Conservation (phyloP, 345 rosid species). For the Pelargonium nanum region DNA sequence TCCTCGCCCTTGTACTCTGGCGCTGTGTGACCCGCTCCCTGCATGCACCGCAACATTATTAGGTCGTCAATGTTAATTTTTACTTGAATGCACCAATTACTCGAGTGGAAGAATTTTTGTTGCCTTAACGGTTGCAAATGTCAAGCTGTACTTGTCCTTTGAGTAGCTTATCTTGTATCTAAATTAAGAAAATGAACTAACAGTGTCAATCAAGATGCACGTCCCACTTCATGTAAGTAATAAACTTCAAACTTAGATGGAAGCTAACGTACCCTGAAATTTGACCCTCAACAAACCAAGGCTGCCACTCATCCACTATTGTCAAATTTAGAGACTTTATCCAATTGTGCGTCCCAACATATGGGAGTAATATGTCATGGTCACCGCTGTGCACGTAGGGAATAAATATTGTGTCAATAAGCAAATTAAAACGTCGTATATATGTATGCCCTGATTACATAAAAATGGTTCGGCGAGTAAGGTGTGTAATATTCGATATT, state of each 20-base stretch:
- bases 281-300: conserved; percentile 38
- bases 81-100: no score
- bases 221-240: no score
- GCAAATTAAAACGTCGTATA: no score
- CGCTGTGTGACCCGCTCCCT: no score
- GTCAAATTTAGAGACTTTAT: conserved; percentile 21
- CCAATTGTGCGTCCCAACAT: conserved; percentile 21
- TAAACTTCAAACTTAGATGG: neutral
- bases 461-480: no score
- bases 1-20: no score
- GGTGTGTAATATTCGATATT: no score
- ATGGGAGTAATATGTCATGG: conserved; percentile 29
- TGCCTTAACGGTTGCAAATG: conserved; percentile 35
- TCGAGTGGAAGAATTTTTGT: no score
- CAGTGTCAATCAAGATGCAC: no score
- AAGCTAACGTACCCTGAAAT: conserved; percentile 26
- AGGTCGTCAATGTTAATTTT: no score
- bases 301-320: conserved; percentile 22
- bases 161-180: conserved; percentile 26
- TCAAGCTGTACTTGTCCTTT: conserved; percentile 20
- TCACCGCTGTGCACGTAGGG: conserved; percentile 22
- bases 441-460: no score
- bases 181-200: neutral
- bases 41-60: no score
- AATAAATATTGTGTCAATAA: neutral